These are phyloP conservation scores for Pythium monospermum DNA, from an alignment of 352 stramenopile genomes.

Conservation along the genomic window DNA sequence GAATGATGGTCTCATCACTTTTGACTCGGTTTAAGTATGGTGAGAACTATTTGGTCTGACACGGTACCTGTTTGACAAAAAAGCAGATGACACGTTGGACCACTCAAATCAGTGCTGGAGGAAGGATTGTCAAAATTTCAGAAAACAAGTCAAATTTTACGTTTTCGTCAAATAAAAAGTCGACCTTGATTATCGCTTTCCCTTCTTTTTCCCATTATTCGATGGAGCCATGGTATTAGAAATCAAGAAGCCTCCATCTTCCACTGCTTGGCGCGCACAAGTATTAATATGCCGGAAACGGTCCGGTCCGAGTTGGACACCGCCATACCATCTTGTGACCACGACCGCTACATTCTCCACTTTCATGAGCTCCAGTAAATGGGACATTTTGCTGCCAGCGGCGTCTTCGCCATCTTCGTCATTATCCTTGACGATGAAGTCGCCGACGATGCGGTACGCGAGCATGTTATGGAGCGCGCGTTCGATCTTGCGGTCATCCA, in stretches of 20 bases:
- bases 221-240: conserved; percentile 14
- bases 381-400: conserved; percentile 76
- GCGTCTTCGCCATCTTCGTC: conserved; percentile 83
- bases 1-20: too few relatives aligned
- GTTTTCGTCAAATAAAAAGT: too few relatives aligned
- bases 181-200: conserved; percentile 40
- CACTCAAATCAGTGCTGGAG: too few relatives aligned
- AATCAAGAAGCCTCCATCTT: conserved; percentile 61
- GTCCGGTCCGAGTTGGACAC: conserved; percentile 78
- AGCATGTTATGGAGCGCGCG: conserved; percentile 87
- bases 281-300: conserved; percentile 86
- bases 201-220: conserved; percentile 38
- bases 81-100: too few relatives aligned
- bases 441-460: conserved; percentile 73
- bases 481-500: conserved; percentile 81
- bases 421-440: conserved; percentile 78
- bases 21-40: too few relatives aligned
- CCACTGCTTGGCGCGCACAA: conserved; percentile 60
- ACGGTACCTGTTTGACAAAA: too few relatives aligned
- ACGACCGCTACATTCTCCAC: conserved; percentile 80
- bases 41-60: too few relatives aligned
- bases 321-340: conserved; percentile 82
- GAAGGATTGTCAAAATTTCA: too few relatives aligned
- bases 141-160: too few relatives aligned
- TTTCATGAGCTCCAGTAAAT: conserved; percentile 74